Evolutionary conservation across 345 rosid species (phyloP).

Genomic region (Iberis pinnata): DNA sequence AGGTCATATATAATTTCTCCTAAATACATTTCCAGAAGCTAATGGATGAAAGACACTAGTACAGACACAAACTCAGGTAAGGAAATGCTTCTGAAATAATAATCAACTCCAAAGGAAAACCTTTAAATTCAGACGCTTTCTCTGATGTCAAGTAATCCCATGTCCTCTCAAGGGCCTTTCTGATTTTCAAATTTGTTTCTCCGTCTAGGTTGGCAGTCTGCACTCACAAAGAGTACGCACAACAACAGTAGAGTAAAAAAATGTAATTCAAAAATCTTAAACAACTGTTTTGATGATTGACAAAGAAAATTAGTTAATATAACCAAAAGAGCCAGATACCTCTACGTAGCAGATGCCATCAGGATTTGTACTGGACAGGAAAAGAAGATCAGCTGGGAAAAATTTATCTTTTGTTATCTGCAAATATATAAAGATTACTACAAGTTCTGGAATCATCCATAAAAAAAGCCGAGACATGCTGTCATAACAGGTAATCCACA

Average conservation of each 20-base stretch:
- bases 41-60: slow-evolving; percentile 8
- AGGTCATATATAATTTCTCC: slow-evolving; percentile 2
- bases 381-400: slow-evolving; percentile 93
- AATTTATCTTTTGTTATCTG: slow-evolving; percentile 88
- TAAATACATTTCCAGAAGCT: slow-evolving; percentile 1
- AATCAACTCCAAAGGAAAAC: slow-evolving; percentile 30
- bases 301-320: neutral
- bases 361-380: slow-evolving; percentile 75
- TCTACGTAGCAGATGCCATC: slow-evolving; percentile 95
- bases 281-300: neutral
- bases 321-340: slow-evolving; percentile 38
- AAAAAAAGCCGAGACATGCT: neutral
- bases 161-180: slow-evolving; percentile 91
- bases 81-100: neutral
- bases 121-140: slow-evolving; percentile 76
- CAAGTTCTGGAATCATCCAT: slow-evolving; percentile 24
- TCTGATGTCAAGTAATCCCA: slow-evolving; percentile 92
- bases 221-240: slow-evolving; percentile 19
- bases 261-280: neutral
- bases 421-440: slow-evolving; percentile 23
- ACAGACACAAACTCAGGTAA: neutral
- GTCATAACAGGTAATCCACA: neutral
- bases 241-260: neutral
- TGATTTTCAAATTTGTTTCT: slow-evolving; percentile 95
- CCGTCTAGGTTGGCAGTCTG: slow-evolving; percentile 99